Evolutionary conservation across 805 yeast genomes (phyloP).

Genomic region (Pichia ethanolica): DNA sequence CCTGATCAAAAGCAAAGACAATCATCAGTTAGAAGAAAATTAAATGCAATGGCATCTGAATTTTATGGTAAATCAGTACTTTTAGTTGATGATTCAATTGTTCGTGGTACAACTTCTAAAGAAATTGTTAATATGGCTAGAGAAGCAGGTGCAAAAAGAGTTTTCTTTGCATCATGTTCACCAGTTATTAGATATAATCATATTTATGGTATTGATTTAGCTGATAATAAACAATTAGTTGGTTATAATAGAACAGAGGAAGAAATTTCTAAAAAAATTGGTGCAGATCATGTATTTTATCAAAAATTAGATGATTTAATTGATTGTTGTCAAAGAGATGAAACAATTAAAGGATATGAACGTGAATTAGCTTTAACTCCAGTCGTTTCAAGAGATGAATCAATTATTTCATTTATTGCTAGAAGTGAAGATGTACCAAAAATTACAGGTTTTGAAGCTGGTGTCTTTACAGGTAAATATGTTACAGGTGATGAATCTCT

Average conservation of each 20-base stretch:
- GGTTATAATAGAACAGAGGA: slow-evolving; percentile 73
- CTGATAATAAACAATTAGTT: slow-evolving; percentile 89
- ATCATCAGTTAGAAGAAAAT: slow-evolving; percentile 86
- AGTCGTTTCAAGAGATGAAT: slow-evolving; percentile 27
- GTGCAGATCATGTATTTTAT: slow-evolving; percentile 87
- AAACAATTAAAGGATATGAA: slow-evolving; percentile 24
- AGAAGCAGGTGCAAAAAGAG: slow-evolving; percentile 94
- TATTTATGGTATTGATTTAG: slow-evolving; percentile 94
- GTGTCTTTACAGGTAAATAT: slow-evolving; percentile 92
- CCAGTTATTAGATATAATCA: slow-evolving; percentile 97
- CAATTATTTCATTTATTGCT: slow-evolving; percentile 21
- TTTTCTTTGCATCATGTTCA: slow-evolving; percentile 95
- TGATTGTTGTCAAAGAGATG: slow-evolving; percentile 56
- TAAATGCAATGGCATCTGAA: slow-evolving; percentile 94
- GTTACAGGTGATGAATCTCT: slow-evolving; percentile 89
- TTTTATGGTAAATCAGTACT: slow-evolving; percentile 78
- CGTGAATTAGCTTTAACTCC: slow-evolving; percentile 29
- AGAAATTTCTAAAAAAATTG: slow-evolving; percentile 69
- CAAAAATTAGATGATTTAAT: slow-evolving; percentile 79
- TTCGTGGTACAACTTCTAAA: slow-evolving; percentile 93
- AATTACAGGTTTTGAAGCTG: slow-evolving; percentile 76
- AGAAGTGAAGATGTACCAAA: slow-evolving; percentile 19
- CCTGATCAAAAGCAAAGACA: slow-evolving; percentile 94
- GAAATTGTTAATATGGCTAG: slow-evolving; percentile 98
- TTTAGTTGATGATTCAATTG: slow-evolving; percentile 94